Evolutionary conservation across 2,329 filamentous ascomycete species (phyloP).

Genomic region (Claviceps monticola): DNA sequence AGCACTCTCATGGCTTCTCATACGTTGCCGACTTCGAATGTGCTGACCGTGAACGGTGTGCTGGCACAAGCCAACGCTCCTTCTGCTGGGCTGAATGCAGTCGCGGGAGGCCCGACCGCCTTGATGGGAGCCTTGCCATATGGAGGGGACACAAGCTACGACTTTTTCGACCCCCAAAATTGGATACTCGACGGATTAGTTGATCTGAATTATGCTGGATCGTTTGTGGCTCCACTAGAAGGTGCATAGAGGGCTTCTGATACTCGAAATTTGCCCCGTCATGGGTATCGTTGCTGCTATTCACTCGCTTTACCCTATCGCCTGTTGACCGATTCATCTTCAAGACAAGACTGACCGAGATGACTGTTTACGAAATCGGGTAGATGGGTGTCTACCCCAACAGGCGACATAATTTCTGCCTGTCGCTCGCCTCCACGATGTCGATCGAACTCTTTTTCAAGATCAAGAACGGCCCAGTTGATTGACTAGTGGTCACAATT

Average conservation of each 20-base stretch:
- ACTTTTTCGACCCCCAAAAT: conserved; percentile 84
- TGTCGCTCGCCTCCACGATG: background rate
- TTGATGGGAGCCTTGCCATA: conserved; percentile 36
- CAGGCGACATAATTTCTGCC: background rate
- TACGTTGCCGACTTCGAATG: conserved; percentile 26
- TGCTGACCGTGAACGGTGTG: conserved; percentile 35
- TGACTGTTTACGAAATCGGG: too few relatives aligned
- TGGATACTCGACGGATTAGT: conserved; percentile 85
- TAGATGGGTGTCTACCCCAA: too few relatives aligned
- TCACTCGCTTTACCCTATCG: too few relatives aligned
- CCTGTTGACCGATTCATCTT: too few relatives aligned
- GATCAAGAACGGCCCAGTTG: background rate
- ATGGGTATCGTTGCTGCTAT: too few relatives aligned
- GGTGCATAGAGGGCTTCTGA: conserved; percentile 24
- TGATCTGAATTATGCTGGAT: conserved; percentile 55
- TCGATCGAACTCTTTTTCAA: too few relatives aligned
- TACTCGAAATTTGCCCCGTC: too few relatives aligned
- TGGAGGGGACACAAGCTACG: conserved; percentile 58
- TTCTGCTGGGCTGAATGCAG: conserved; percentile 26
- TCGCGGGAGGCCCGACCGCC: conserved; percentile 26
- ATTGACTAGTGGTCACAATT: background rate
- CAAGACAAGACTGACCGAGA: too few relatives aligned
- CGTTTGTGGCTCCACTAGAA: conserved; percentile 41
- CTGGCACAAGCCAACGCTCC: conserved; percentile 35
- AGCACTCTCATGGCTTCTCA: conserved; percentile 39